Conservation (phyloP, 1,284 basidiomycete species). For the Marasmius fiardii region DNA sequence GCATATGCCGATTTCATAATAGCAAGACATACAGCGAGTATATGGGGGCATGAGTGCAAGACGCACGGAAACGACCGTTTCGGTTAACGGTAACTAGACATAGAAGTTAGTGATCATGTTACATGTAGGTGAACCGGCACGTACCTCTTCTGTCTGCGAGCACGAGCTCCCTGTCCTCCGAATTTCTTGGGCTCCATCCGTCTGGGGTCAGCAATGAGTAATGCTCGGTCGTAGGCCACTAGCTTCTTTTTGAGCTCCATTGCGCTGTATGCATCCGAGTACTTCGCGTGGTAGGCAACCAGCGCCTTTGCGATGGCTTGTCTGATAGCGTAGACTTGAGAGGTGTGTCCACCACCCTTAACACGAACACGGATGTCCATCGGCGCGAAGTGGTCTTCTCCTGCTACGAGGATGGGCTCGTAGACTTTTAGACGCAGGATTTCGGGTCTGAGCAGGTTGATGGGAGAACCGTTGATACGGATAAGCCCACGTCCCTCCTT, state of each 20-base stretch:
- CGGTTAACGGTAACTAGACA: constrained; percentile 82
- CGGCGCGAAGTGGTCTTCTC: constrained; percentile 79
- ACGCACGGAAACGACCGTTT: constrained; percentile 28
- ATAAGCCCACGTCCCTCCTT: constrained; percentile 97
- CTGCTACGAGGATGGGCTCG: constrained; percentile 89
- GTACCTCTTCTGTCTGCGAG: constrained; percentile 92
- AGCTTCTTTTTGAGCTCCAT: constrained; percentile 97
- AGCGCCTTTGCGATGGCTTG: constrained; percentile 99
- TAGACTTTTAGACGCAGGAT: constrained; percentile 98
- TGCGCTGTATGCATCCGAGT: constrained; percentile 96
- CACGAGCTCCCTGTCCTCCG: constrained; percentile 94
- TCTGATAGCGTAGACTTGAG: constrained; percentile 98
- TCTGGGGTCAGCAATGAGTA: constrained; percentile 97
- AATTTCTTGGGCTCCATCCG: constrained; percentile 99
- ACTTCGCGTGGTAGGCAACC: constrained; percentile 99
- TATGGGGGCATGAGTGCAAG: constrained; percentile 43
- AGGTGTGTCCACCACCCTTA: constrained; percentile 99
- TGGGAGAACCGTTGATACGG: constrained; percentile 96
- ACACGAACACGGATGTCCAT: constrained; percentile 98
- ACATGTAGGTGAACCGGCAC: constrained; percentile 24
- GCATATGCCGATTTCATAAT: constrained; percentile 32
- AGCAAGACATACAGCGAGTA: constrained; percentile 42
- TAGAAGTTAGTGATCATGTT: constrained; percentile 8
- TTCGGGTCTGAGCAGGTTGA: constrained; percentile 92
- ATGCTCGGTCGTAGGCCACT: constrained; percentile 91